Percentiles rank a stretch among this genome's conserved stretches.
phyloP scores from a whole-genome alignment of 176 grass and related monocot species.

The Carex pumila region DNA sequence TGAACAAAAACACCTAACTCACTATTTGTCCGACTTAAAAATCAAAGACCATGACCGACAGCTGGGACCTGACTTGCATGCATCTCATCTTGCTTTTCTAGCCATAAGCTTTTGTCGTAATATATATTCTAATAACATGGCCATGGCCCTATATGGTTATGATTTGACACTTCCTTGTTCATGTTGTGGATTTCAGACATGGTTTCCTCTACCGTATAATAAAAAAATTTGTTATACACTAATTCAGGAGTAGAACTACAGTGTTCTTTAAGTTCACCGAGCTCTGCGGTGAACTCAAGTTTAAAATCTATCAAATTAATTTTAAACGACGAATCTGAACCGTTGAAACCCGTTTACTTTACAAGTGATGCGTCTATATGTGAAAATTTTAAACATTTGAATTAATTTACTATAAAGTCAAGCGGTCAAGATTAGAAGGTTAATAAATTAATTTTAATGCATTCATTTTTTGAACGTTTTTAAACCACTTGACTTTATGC shows the following conservation, averaged over 20 bases:
- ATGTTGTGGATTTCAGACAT: not conserved
- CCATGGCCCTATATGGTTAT: not conserved
- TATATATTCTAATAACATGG: not conserved
- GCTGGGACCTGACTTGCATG: not conserved
- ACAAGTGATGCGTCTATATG: no score
- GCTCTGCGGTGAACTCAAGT: no score
- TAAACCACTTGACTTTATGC: no score
- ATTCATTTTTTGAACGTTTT: no score
- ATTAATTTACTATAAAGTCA: no score
- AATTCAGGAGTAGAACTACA: not conserved
- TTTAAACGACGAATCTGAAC: no score
- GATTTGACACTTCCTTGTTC: not conserved
- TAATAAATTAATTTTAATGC: no score
- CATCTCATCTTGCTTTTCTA: slow-evolving; percentile 1
- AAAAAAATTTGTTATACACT: not conserved
- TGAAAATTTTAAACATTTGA: no score
- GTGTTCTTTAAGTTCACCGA: no score
- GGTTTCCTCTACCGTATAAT: not conserved
- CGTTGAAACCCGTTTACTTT: no score
- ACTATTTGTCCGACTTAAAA: not conserved
- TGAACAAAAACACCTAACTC: not conserved
- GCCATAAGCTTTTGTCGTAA: not conserved
- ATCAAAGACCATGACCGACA: not conserved
- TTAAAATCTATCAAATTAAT: no score
- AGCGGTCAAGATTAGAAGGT: no score